Percentiles rank a stretch among this genome's conserved stretches.
Conservation (phyloP, 129 eudicot genomes). For the Apium graveolens region DNA sequence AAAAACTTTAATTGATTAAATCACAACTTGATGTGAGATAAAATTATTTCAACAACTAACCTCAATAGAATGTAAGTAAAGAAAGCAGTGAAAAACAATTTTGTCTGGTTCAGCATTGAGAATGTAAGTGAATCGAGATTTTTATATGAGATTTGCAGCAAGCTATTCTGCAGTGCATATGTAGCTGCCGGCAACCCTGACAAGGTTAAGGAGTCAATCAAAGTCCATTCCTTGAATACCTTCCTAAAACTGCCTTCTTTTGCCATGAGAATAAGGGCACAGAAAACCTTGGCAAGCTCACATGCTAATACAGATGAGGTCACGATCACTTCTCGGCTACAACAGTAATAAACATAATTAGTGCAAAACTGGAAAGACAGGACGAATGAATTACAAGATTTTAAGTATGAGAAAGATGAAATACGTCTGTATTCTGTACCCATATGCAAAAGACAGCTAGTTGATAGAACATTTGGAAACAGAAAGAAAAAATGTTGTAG, state of each 20-base stretch:
- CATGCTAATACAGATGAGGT: conserved; percentile 83
- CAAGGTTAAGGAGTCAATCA: conserved; percentile 68
- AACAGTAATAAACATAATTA: conserved; percentile 21
- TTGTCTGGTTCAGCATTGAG: conserved; percentile 93
- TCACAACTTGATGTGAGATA: neutral
- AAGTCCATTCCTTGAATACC: conserved; percentile 68
- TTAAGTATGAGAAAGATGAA: neutral
- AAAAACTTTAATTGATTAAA: neutral
- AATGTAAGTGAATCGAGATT: conserved; percentile 96
- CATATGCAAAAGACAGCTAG: neutral
- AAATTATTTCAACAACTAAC: conserved; percentile 28
- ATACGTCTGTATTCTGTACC: neutral
- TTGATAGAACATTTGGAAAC: neutral
- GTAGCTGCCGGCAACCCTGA: conserved; percentile 98
- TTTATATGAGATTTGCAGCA: conserved; percentile 87
- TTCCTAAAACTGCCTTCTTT: conserved; percentile 71
- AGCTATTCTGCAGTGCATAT: conserved; percentile 88
- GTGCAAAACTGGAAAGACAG: neutral
- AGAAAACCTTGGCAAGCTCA: conserved; percentile 74
- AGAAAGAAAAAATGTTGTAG: neutral
- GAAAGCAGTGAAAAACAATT: conserved; percentile 81
- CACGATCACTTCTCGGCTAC: conserved; percentile 84
- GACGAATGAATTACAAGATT: neutral
- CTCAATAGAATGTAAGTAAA: conserved; percentile 74
- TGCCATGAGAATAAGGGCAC: conserved; percentile 68